These are phyloP conservation scores for Aspergillus vadensis DNA, from an alignment of 2,329 filamentous ascomycete genomes.

Conservation along the genomic window DNA sequence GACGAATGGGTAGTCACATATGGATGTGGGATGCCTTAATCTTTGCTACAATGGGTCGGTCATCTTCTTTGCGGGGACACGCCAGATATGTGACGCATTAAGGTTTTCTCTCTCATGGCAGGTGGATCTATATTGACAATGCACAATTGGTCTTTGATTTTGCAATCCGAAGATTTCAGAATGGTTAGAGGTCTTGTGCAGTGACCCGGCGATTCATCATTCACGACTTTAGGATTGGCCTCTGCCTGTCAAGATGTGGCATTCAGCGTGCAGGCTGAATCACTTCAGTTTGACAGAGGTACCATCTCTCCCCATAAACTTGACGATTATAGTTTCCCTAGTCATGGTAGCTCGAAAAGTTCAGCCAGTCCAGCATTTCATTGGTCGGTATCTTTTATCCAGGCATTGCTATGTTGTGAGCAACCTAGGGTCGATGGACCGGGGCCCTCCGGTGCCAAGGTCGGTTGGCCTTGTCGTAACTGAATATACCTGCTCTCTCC, in stretches of 20 bases:
- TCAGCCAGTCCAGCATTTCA: background rate
- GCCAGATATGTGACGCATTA: background rate
- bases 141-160: too few relatives aligned
- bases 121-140: too few relatives aligned
- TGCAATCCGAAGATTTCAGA: background rate
- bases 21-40: too few relatives aligned
- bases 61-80: background rate
- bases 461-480: background rate
- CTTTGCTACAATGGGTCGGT: too few relatives aligned
- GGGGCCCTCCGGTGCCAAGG: background rate
- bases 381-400: background rate
- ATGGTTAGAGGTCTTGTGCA: background rate
- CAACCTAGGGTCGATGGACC: background rate
- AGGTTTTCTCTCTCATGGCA: background rate
- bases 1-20: too few relatives aligned
- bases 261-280: background rate
- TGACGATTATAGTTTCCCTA: background rate
- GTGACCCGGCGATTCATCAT: background rate
- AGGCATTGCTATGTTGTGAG: background rate
- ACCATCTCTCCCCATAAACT: background rate
- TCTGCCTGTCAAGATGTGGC: background rate
- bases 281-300: background rate
- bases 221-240: background rate
- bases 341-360: background rate
- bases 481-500: background rate